Percentiles rank a stretch among this genome's conserved stretches.
Conservation (phyloP, 2,329 filamentous ascomycete genomes). For the Aspergillus sp. region DNA sequence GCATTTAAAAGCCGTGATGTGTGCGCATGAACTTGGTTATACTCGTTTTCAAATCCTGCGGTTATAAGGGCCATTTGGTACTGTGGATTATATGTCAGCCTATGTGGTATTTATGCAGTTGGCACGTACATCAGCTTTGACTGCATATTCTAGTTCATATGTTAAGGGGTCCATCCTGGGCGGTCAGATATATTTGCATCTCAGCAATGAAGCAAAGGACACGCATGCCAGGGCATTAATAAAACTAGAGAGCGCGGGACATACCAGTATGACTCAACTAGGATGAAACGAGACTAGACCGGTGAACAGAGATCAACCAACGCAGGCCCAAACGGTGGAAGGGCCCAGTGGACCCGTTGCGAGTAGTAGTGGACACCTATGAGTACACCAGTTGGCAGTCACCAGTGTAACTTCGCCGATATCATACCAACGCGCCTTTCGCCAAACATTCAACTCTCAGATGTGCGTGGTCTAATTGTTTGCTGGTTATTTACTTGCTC, state of each 20-base stretch:
- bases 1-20: conserved; percentile 70
- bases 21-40: conserved; percentile 64
- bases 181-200: not conserved
- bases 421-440: not conserved
- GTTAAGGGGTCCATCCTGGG: conserved; percentile 7
- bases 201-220: not conserved
- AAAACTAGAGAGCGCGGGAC: not conserved
- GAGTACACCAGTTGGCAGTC: no score
- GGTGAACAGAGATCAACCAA: not conserved
- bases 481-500: conserved; percentile 1
- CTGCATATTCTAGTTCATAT: conserved; percentile 9
- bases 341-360: conserved; percentile 2
- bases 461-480: conserved; percentile 2
- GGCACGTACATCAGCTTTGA: conserved; percentile 25
- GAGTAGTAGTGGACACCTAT: conserved; percentile 13
- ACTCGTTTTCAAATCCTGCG: conserved; percentile 64
- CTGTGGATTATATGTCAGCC: conserved; percentile 17
- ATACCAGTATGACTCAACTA: not conserved
- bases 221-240: not conserved
- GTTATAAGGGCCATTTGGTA: conserved; percentile 53
- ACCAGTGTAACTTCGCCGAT: not conserved
- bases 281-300: not conserved
- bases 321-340: not conserved
- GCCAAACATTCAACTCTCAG: not conserved
- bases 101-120: not conserved